phyloP scores from a whole-genome alignment of 2,329 filamentous ascomycete species.

The Calonectria pseudoturangicola region DNA sequence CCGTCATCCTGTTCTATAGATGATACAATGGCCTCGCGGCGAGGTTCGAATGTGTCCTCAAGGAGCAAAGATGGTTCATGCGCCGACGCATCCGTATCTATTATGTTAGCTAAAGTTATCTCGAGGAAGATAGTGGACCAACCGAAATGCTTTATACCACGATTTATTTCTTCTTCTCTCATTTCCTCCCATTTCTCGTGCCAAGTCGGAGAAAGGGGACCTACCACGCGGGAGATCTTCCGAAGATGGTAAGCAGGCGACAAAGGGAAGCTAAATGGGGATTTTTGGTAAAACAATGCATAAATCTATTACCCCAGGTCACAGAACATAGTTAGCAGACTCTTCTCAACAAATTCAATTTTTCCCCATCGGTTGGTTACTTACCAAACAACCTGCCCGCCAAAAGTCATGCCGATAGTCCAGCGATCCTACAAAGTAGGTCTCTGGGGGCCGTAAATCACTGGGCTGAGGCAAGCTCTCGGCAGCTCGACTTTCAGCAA shows the following conservation, averaged over 20 bases:
- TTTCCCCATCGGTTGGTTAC: no score
- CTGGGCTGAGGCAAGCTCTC: not conserved
- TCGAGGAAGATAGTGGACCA: not conserved
- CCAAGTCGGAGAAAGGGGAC: no score
- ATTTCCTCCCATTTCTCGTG: no score
- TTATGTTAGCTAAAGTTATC: no score
- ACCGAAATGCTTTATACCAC: not conserved
- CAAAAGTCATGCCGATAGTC: constrained; percentile 38
- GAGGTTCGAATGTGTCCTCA: constrained; percentile 7
- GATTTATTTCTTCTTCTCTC: not conserved
- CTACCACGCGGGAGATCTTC: no score
- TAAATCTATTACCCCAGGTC: no score
- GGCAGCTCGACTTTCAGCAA: not conserved
- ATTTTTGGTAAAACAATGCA: no score
- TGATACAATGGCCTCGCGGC: not conserved
- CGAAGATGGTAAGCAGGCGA: no score
- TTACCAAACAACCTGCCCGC: constrained; percentile 39
- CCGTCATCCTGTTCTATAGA: not conserved
- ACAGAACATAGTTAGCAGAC: no score
- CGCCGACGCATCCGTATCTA: no score
- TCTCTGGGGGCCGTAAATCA: constrained; percentile 32
- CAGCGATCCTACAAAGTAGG: constrained; percentile 26
- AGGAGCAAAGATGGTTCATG: not conserved
- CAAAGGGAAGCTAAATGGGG: no score
- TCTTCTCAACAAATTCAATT: no score